Percentiles rank a stretch among this genome's conserved stretches.
phyloP scores from a whole-genome alignment of 768 basidiomycete genomes.

The Boletus pseudopeckii region DNA sequence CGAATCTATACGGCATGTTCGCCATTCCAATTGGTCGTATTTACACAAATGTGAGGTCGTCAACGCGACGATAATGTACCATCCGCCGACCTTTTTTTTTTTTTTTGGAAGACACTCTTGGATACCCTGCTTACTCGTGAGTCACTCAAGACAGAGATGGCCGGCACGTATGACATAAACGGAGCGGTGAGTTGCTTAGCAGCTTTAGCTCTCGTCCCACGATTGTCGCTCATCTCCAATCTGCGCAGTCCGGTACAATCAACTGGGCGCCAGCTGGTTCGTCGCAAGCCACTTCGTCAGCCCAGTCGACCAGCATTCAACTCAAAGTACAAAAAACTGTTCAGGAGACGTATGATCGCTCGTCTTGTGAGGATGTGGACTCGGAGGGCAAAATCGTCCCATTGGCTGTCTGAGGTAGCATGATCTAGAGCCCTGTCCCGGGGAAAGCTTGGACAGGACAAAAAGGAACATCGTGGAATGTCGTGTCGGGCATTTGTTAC shows the following conservation, averaged over 20 bases:
- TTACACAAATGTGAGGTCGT: neutral
- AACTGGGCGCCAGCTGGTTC: neutral
- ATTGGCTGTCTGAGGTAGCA: neutral
- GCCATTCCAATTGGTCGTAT: neutral
- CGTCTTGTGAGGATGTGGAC: neutral
- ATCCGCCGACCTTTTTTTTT: neutral
- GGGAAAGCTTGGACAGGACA: no score
- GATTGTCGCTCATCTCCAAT: neutral
- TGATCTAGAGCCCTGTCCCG: no score
- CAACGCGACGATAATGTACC: neutral
- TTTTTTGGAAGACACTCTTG: neutral
- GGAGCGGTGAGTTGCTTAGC: neutral
- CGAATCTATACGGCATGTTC: neutral
- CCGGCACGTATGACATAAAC: neutral
- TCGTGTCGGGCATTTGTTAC: neutral
- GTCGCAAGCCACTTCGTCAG: no score
- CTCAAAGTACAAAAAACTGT: neutral
- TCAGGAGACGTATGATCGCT: neutral
- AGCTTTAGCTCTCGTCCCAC: no score
- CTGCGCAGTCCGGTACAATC: neutral
- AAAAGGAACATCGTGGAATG: neutral
- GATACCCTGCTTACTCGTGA: slow-evolving; percentile 13
- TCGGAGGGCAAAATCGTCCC: neutral
- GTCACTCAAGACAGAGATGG: neutral
- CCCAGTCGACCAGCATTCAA: neutral